phyloP scores from a whole-genome alignment of 1,139 yeast species.

The Yamadazyma dushanensis region DNA sequence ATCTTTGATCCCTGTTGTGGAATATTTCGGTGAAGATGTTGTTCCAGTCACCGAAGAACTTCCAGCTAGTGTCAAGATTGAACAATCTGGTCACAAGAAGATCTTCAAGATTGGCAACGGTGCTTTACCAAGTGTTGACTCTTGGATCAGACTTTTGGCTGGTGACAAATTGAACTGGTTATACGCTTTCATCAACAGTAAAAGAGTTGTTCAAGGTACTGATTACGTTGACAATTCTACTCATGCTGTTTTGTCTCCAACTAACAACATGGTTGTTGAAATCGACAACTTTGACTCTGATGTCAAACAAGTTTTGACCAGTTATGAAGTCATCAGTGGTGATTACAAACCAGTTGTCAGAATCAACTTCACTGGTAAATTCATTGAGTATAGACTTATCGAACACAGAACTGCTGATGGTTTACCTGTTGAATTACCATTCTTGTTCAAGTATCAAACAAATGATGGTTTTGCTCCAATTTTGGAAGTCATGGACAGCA shows the following conservation, averaged over 20 bases:
- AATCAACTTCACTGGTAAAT: conserved; percentile 41
- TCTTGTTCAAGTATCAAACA: conserved; percentile 78
- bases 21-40: conserved; percentile 79
- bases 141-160: conserved; percentile 82
- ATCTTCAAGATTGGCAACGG: conserved; percentile 42
- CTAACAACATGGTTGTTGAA: conserved; percentile 62
- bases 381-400: conserved; percentile 71
- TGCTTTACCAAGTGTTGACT: conserved; percentile 45
- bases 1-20: conserved; percentile 78
- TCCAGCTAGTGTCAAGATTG: conserved; percentile 21
- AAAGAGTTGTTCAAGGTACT: conserved; percentile 81
- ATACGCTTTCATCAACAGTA: conserved; percentile 80
- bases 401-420: conserved; percentile 87
- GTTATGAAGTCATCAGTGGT: conserved; percentile 74
- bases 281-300: conserved; percentile 37
- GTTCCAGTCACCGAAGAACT: conserved; percentile 26
- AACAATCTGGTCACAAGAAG: conserved; percentile 35
- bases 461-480: conserved; percentile 94
- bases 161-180: conserved; percentile 85
- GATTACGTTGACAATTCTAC: conserved; percentile 79
- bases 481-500: conserved; percentile 82
- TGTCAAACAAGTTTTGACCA: conserved; percentile 56
- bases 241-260: conserved; percentile 77
- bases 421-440: conserved; percentile 69
- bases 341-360: conserved; percentile 68